Evolutionary conservation across 2,329 filamentous ascomycete genomes (phyloP).

Genomic region (Cryphonectria parasitica): DNA sequence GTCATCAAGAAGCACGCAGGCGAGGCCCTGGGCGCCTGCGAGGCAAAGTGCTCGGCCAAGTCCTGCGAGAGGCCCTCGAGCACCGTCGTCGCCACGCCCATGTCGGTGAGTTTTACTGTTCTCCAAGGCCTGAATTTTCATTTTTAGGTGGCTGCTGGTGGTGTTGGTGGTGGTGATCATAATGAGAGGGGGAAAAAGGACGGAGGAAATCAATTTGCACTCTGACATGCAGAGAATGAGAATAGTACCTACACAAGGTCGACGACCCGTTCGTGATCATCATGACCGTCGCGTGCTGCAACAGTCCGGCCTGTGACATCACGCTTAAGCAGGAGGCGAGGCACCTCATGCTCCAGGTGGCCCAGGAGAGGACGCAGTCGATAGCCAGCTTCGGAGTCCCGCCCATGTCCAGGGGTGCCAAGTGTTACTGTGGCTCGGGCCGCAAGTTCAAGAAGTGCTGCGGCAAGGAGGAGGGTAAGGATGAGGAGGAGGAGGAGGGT

Average conservation of each 20-base stretch:
- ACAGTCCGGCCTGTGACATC: conserved; percentile 14
- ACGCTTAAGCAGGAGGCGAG: conserved; percentile 26
- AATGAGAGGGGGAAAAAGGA: neutral
- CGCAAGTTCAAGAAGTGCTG: conserved; percentile 30
- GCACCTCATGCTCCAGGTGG: conserved; percentile 28
- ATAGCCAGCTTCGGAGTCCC: conserved; percentile 27
- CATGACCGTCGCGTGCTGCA: conserved; percentile 30
- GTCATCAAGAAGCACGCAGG: conserved; percentile 28
- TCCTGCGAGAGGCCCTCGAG: conserved; percentile 16
- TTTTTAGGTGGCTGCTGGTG: too few species aligned
- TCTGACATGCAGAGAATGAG: neutral
- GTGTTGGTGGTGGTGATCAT: neutral
- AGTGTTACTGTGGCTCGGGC: conserved; percentile 30
- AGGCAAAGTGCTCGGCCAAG: conserved; percentile 28
- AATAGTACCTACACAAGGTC: conserved; percentile 27
- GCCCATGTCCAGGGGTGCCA: conserved; percentile 26
- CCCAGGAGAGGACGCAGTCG: conserved; percentile 25
- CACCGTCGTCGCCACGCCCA: conserved; percentile 29
- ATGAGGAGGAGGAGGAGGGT: neutral
- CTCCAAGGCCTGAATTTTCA: neutral
- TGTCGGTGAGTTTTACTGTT: conserved; percentile 29
- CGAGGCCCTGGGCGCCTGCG: conserved; percentile 27
- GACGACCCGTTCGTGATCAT: conserved; percentile 30
- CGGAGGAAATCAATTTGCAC: neutral
- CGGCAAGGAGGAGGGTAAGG: conserved; percentile 12